A percentile compares a stretch with the other conserved stretches of the same genome.
phyloP scores from a whole-genome alignment of 78 protist species.

The Polysphondylium violaceum region DNA sequence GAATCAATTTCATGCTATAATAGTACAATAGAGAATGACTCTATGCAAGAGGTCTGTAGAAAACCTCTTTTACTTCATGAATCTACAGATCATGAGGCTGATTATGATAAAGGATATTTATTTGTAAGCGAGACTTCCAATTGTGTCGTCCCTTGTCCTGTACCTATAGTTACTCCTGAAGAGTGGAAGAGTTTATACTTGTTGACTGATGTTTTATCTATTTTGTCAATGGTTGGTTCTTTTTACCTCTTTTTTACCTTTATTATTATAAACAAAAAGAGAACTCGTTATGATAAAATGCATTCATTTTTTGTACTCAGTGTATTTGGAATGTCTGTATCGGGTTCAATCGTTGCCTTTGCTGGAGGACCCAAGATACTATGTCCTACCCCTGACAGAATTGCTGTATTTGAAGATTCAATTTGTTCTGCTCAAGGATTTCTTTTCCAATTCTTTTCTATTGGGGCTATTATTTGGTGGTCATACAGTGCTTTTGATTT shows the following conservation, averaged over 20 bases:
- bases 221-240: slow-evolving; percentile 5
- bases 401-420: background rate
- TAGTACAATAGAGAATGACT: background rate
- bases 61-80: background rate
- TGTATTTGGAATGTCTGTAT: background rate
- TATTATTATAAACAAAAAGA: slow-evolving; percentile 18
- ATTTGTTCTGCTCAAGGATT: slow-evolving; percentile 6
- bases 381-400: slow-evolving; percentile 7
- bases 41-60: background rate
- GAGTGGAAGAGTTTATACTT: slow-evolving; percentile 19
- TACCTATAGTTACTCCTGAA: slow-evolving; percentile 21
- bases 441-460: slow-evolving; percentile 1
- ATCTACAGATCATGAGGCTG: slow-evolving; percentile 14
- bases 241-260: slow-evolving; percentile 23
- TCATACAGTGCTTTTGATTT: slow-evolving; percentile 2
- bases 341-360: slow-evolving; percentile 28
- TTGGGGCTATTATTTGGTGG: background rate
- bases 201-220: background rate
- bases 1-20: background rate
- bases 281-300: slow-evolving; percentile 20
- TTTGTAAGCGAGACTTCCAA: background rate
- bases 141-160: slow-evolving; percentile 38
- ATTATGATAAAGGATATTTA: background rate
- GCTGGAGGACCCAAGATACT: slow-evolving; percentile 11
- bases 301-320: background rate